Evolutionary conservation across 768 basidiomycete genomes (phyloP).

Genomic region (Leccinum longicurvipes): DNA sequence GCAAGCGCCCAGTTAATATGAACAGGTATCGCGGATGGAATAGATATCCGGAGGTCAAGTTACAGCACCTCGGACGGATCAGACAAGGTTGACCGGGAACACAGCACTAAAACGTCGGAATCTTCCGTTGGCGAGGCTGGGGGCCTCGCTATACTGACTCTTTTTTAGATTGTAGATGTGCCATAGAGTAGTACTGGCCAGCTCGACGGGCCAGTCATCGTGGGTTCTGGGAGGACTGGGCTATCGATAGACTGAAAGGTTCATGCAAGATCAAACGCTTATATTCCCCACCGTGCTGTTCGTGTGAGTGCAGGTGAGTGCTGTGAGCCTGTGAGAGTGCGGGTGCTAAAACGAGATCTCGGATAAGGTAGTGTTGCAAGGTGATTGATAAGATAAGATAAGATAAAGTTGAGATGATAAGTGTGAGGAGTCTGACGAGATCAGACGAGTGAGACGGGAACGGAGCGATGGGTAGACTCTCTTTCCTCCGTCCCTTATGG

Average conservation of each 20-base stretch:
- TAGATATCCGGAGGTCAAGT: constrained; percentile 18
- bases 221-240: not conserved
- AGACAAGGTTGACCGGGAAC: constrained; percentile 11
- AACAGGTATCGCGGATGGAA: not conserved
- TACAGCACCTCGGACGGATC: constrained; percentile 9
- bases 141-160: constrained; percentile 12
- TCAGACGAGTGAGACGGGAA: no score
- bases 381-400: no score
- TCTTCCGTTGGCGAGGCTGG: constrained; percentile 13
- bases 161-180: constrained; percentile 6
- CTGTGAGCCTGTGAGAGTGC: not conserved
- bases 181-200: constrained; percentile 12
- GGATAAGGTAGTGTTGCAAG: no score
- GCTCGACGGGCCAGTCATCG: not conserved
- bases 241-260: not conserved
- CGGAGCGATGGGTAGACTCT: no score
- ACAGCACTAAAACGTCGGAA: constrained; percentile 21
- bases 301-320: not conserved
- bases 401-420: no score
- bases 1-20: constrained; percentile 15
- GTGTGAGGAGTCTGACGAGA: no score
- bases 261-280: not conserved
- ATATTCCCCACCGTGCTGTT: no score
- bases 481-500: no score
- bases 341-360: not conserved